A percentile compares a stretch with the other conserved stretches of the same genome.
These are phyloP conservation scores for Penicillium coffeae DNA, from an alignment of 495 filamentous ascomycete species.

Conservation along the genomic window DNA sequence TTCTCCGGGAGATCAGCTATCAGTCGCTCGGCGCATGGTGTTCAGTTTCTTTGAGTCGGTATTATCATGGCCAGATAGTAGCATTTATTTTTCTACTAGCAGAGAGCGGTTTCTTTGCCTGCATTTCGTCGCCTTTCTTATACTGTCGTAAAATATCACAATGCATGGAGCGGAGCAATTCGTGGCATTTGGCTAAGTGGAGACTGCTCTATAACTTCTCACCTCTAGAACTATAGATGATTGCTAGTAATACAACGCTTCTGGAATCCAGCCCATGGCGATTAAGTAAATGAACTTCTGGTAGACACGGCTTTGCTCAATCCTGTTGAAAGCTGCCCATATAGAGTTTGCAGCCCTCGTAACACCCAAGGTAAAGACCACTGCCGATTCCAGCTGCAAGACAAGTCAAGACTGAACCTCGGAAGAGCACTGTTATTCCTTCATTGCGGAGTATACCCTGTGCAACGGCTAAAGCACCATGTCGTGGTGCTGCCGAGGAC, in stretches of 20 bases:
- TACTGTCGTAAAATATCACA: neutral
- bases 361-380: conserved; percentile 11
- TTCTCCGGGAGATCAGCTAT: neutral
- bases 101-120: conserved; percentile 10
- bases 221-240: neutral
- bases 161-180: neutral
- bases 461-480: conserved; percentile 2
- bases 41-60: conserved; percentile 12
- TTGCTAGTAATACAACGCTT: neutral
- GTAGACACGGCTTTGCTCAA: neutral
- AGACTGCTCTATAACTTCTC: neutral
- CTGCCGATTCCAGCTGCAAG: conserved; percentile 3
- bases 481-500: neutral
- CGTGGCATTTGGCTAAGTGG: neutral
- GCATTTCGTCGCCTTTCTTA: neutral
- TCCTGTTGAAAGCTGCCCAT: neutral
- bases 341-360: conserved; percentile 9
- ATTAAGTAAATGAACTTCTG: too few relatives aligned
- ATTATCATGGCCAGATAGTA: conserved; percentile 7
- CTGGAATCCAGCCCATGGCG: neutral
- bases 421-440: conserved; percentile 8
- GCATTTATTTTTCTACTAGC: conserved; percentile 8
- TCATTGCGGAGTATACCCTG: conserved; percentile 4
- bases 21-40: conserved; percentile 13
- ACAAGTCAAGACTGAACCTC: conserved; percentile 11